Base-by-base conservation (phyloP, 805 yeast genomes). In the Barnettozyma siamensis region DNA sequence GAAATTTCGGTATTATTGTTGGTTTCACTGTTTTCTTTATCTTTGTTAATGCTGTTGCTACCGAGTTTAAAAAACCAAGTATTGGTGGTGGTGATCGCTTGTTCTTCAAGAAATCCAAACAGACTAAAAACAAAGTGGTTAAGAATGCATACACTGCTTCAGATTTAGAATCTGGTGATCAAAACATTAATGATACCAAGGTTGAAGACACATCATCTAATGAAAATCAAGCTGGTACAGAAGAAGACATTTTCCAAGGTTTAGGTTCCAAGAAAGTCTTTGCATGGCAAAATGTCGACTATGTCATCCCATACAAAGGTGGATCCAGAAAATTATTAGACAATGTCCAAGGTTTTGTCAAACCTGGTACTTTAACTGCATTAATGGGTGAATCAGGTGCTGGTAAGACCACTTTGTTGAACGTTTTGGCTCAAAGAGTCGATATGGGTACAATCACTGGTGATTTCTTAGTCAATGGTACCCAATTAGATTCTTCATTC, bases 1-100 rank as follows among this genome's bases (percentile, higher is more conserved):
- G 95, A 66, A 83, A 87, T 59, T 70, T 82, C 43, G 95, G 88
- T 54, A 75, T 82, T 44, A 44, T 75, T 44, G 57, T 78, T 54
- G 86, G 71, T 3, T 80, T 69, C 51, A 59, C 63, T 21, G 44
- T 78, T 27, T 68, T 78, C 55, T 80, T 82, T 62, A 65, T 79
- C 42, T 52, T 50, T 35, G 64, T 75, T 13, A 79, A 79, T 54
- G 58, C 83, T 33, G 28, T 62, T 7, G 64, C 75, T 40, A 73
- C 76, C 38, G 88, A 83, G 55, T 60, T 53, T 44, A 75, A 76
- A 51, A 71, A 70, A 55, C 69, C 55, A 10, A 51, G 49, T 17
- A 48, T 46, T n/a, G 58, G 61, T 32, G 60, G 63, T 31, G 65
- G 64, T 48, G 64, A 61, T 40, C 48, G 66, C 70, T 48, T 66